Evolutionary conservation across 192 early-diverging fungal species (phyloP).

Genomic region (Chytriomyces hyalinus): DNA sequence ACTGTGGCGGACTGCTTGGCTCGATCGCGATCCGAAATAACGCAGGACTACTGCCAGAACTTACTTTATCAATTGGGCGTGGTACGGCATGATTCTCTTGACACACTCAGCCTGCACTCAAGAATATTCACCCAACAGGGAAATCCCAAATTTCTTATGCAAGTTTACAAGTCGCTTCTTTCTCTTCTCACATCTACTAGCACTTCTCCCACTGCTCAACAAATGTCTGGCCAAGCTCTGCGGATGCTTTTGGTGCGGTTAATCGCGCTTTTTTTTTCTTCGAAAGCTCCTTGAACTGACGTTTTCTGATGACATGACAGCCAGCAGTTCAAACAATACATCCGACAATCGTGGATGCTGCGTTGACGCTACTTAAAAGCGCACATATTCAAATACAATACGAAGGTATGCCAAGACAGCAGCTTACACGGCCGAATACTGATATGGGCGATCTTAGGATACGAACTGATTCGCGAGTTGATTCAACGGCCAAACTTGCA

Average conservation of each 20-base stretch:
- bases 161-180: slow-evolving; percentile 65
- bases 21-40: slow-evolving; percentile 58
- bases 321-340: slow-evolving; percentile 60
- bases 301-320: slow-evolving; percentile 24
- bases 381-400: slow-evolving; percentile 69
- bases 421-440: slow-evolving; percentile 20
- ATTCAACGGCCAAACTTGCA: slow-evolving; percentile 50
- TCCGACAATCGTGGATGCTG: slow-evolving; percentile 61
- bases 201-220: slow-evolving; percentile 57
- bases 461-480: slow-evolving; percentile 60
- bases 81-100: slow-evolving; percentile 25
- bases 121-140: slow-evolving; percentile 43
- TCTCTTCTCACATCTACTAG: slow-evolving; percentile 57
- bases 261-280: not conserved
- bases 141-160: slow-evolving; percentile 68
- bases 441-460: slow-evolving; percentile 39
- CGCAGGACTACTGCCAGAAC: slow-evolving; percentile 64
- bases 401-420: slow-evolving; percentile 54
- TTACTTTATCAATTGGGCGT: slow-evolving; percentile 61
- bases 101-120: not conserved
- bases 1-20: slow-evolving; percentile 64
- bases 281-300: slow-evolving; percentile 7
- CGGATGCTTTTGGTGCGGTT: slow-evolving; percentile 54
- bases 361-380: slow-evolving; percentile 54
- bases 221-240: slow-evolving; percentile 67